These are phyloP conservation scores for Blastosporella zonata DNA, from an alignment of 1,284 basidiomycete genomes.

Conservation along the genomic window DNA sequence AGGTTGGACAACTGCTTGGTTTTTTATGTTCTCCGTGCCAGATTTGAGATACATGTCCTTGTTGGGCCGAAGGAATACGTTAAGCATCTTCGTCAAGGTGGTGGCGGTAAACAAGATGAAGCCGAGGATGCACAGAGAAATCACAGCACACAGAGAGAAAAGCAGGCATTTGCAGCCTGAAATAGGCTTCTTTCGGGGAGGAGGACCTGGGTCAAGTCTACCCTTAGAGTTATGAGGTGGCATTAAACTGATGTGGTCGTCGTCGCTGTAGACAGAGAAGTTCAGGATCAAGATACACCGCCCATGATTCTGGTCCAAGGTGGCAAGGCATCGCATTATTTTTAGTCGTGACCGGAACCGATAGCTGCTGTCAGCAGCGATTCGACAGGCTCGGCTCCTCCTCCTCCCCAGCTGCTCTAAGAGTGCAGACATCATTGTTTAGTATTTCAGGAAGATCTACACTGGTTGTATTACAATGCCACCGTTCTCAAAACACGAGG, in stretches of 20 bases:
- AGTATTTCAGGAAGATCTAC: no score
- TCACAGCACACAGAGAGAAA: constrained; percentile 5
- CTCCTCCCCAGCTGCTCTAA: no score
- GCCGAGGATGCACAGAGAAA: constrained; percentile 3
- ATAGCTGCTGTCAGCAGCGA: no score
- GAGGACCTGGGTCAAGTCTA: constrained; percentile 19
- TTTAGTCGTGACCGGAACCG: no score
- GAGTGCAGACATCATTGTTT: no score
- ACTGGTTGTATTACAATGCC: no score
- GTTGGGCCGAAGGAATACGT: constrained; percentile 16
- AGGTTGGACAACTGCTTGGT: constrained; percentile 30
- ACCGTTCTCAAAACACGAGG: no score
- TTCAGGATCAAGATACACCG: no score
- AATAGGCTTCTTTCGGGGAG: constrained; percentile 16
- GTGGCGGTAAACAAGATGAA: constrained; percentile 9
- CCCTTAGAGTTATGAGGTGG: not conserved
- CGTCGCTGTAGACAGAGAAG: no score
- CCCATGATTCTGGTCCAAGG: no score
- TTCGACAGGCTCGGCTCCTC: no score
- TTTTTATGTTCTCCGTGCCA: constrained; percentile 18
- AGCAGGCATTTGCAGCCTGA: constrained; percentile 21
- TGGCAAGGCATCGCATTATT: no score
- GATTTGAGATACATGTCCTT: constrained; percentile 21
- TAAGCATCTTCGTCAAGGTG: not conserved
- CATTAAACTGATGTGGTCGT: not conserved